A percentile compares a stretch with the other conserved stretches of the same genome.
Conservation (phyloP, 495 filamentous ascomycete species). For the Daldinia childiae region DNA sequence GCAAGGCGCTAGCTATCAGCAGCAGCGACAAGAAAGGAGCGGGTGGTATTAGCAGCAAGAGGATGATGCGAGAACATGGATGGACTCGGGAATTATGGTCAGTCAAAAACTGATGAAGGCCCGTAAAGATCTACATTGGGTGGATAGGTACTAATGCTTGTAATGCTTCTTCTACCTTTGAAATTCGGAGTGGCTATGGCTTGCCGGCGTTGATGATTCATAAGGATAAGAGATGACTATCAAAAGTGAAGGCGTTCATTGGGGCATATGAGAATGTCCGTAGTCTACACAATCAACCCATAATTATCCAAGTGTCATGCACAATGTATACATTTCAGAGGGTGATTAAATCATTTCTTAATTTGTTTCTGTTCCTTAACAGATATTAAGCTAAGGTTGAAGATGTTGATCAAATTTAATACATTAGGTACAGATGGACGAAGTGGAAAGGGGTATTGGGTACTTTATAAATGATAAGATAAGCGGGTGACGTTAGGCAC, state of each 20-base stretch:
- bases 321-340: not conserved
- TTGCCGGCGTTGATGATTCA: conserved; percentile 33
- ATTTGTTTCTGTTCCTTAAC: not conserved
- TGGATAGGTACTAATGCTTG: not conserved
- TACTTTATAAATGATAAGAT: not conserved
- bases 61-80: conserved; percentile 64
- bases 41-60: conserved; percentile 53
- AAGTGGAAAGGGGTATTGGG: not conserved
- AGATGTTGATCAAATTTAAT: not conserved
- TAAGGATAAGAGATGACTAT: conserved; percentile 27
- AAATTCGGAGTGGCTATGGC: conserved; percentile 11
- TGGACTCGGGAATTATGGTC: conserved; percentile 64
- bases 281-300: conserved; percentile 16
- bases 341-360: not conserved
- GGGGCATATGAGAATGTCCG: conserved; percentile 20
- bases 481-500: not conserved
- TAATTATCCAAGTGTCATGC: conserved; percentile 2
- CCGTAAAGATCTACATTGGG: not conserved
- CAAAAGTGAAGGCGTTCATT: conserved; percentile 36
- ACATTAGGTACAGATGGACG: not conserved
- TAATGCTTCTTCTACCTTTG: conserved; percentile 12
- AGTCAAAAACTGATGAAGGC: conserved; percentile 47
- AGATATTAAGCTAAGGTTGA: not conserved
- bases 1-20: conserved; percentile 75
- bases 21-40: conserved; percentile 60